Conservation (phyloP, 352 stramenopile genomes). For the Proteromonas lacertae region DNA sequence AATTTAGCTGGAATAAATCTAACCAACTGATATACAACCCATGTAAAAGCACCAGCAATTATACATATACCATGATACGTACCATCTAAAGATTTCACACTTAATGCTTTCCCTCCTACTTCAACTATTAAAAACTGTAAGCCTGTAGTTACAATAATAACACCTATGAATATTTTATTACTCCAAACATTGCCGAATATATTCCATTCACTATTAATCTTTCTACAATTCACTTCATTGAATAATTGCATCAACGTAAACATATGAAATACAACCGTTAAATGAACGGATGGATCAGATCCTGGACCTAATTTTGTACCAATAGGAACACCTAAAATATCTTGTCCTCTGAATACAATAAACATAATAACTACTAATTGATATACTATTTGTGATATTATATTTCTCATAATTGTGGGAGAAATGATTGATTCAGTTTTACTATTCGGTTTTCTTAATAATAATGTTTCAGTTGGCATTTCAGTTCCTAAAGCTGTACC, state of each 20-base stretch:
- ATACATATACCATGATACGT: too few species aligned
- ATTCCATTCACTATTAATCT: constrained; percentile 64
- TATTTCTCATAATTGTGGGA: constrained; percentile 41
- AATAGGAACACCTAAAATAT: not conserved
- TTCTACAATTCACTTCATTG: constrained; percentile 40
- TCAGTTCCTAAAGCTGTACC: constrained; percentile 72
- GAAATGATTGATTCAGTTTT: constrained; percentile 30
- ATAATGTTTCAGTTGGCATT: constrained; percentile 26
- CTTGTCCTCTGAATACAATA: constrained; percentile 16
- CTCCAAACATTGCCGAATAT: too few species aligned
- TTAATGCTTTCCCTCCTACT: too few species aligned
- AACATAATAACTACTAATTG: constrained; percentile 28
- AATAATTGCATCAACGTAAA: constrained; percentile 52
- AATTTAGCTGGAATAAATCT: too few species aligned
- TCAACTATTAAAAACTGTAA: too few species aligned
- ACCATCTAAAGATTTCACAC: too few species aligned
- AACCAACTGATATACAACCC: too few species aligned
- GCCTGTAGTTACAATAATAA: too few species aligned
- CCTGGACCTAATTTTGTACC: too few species aligned
- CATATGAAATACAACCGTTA: constrained; percentile 52
- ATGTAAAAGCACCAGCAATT: too few species aligned
- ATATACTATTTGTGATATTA: constrained; percentile 29
- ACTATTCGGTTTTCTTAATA: constrained; percentile 33
- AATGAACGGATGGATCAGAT: too few species aligned
- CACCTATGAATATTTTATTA: too few species aligned